Evolutionary conservation across 2,329 filamentous ascomycete species (phyloP).

Genomic region (Orbilia blumenaviensis): DNA sequence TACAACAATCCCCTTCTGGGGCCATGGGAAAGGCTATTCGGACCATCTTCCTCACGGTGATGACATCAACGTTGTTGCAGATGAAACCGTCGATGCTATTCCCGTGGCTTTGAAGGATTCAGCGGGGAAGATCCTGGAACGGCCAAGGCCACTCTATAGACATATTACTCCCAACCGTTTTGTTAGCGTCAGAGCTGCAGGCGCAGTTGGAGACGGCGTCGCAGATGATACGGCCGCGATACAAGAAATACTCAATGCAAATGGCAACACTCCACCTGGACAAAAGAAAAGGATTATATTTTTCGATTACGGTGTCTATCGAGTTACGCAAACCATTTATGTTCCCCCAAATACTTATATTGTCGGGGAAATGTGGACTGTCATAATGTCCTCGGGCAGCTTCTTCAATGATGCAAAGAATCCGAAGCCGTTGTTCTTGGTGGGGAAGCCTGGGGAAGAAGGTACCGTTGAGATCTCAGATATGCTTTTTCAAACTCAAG

Average conservation of each 20-base stretch:
- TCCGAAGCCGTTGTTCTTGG: conserved; percentile 65
- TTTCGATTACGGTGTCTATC: conserved; percentile 64
- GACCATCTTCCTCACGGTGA: conserved; percentile 22
- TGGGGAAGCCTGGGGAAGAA: conserved; percentile 66
- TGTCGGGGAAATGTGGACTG: conserved; percentile 68
- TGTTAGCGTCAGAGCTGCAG: conserved; percentile 72
- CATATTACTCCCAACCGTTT: conserved; percentile 68
- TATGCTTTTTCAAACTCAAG: conserved; percentile 64
- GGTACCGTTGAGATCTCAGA: conserved; percentile 67
- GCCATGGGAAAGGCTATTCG: conserved; percentile 48
- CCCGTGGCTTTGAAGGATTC: conserved; percentile 60
- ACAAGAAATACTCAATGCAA: conserved; percentile 75
- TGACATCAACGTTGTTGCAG: conserved; percentile 47
- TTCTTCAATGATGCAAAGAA: conserved; percentile 63
- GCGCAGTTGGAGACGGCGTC: conserved; percentile 85
- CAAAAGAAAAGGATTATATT: conserved; percentile 65
- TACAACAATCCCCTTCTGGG: conserved; percentile 47
- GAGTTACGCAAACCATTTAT: conserved; percentile 63
- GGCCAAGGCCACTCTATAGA: conserved; percentile 88
- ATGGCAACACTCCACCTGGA: conserved; percentile 71
- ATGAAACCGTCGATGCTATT: conserved; percentile 38
- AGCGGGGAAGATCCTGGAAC: conserved; percentile 78
- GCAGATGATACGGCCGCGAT: conserved; percentile 89
- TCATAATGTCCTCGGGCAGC: conserved; percentile 64
- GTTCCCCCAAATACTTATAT: conserved; percentile 66